Evolutionary conservation across 2,329 filamentous ascomycete genomes (phyloP), one percentile per base, ranked within the genome.

Genomic region (Botrytis byssoidea): DNA sequence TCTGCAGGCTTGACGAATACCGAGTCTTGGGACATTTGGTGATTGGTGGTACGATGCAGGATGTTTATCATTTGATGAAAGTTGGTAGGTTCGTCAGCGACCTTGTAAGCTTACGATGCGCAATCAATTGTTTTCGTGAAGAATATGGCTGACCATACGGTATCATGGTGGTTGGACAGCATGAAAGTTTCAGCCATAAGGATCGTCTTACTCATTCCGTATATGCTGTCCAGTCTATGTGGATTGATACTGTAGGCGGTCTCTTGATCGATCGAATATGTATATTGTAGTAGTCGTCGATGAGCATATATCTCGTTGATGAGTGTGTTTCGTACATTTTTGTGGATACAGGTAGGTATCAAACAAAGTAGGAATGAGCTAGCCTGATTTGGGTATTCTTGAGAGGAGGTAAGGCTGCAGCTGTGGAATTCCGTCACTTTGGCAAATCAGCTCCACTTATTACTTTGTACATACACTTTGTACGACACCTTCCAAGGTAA

Each of bases 1-100:
- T 51, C 44, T n/a, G 25, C 51, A 68, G 48, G 48, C 66, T 68
- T 55, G 35, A 68, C 66, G 66, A 57, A 68, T 68, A 68, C 66
- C 66, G 48, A 68, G 48, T 42, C 66, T 57, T 68, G 35, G 35
- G 48, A 20, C 35, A 42, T 57, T 42, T 57, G 25, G 35, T 68
- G 48, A 40, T 32, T 6, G 16, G 46, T 40, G 5, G 32, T 29
- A 55, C 22, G 46, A 55, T 42, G 61, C n/a, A 18, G 16, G 37
- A 64, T 40, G 32, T 25, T 35, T 61, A n/a, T 37, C 29, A 8
- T 51, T 66, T 32, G 44, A 37, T 55, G 22, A 10, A 18, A 18
- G 59, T 16, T 40, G 46, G 32, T 12, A 68, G 46, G 48, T 22
- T 32, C 65, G 12, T 42, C 46, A 32, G 44, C 48, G n/a, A 57